Conservation (phyloP, 1,139 yeast genomes). For the Sugiyamaella neomexicana region DNA sequence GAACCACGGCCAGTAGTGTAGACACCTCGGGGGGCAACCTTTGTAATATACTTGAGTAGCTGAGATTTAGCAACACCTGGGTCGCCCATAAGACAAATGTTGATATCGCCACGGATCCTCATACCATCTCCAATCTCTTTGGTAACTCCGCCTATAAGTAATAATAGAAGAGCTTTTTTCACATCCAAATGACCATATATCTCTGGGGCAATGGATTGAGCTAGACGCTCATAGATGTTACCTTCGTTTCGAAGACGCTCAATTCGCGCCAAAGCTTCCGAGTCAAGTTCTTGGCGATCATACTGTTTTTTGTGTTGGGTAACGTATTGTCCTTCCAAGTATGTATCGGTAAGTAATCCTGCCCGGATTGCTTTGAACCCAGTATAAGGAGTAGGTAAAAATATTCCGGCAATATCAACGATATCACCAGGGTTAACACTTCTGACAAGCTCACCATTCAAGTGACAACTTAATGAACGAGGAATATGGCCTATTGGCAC, state of each 20-base stretch:
- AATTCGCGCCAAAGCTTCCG: conserved; percentile 58
- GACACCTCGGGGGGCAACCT: conserved; percentile 95
- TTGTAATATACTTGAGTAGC: conserved; percentile 83
- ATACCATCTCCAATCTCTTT: conserved; percentile 95
- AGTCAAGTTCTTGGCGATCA: conserved; percentile 61
- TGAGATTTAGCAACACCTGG: conserved; percentile 99
- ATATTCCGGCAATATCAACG: conserved; percentile 89
- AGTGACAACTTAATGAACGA: conserved; percentile 76
- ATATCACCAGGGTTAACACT: conserved; percentile 90
- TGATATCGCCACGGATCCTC: conserved; percentile 96
- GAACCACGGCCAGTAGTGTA: conserved; percentile 99
- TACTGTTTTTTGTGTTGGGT: conserved; percentile 88
- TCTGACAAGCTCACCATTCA: conserved; percentile 88
- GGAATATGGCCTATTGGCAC: conserved; percentile 99
- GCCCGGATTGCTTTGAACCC: conserved; percentile 92
- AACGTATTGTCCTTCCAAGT: conserved; percentile 82
- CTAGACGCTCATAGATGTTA: conserved; percentile 73
- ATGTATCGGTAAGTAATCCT: conserved; percentile 92
- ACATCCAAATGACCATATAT: conserved; percentile 93
- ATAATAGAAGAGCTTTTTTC: conserved; percentile 80
- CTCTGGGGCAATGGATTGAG: conserved; percentile 95
- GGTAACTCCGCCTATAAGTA: conserved; percentile 93
- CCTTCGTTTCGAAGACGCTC: conserved; percentile 57
- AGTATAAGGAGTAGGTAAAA: conserved; percentile 91
- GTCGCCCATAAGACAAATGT: conserved; percentile 97